These are phyloP conservation scores for Lizonia empirigonia DNA, from an alignment of 2,329 filamentous ascomycete genomes.

Conservation along the genomic window DNA sequence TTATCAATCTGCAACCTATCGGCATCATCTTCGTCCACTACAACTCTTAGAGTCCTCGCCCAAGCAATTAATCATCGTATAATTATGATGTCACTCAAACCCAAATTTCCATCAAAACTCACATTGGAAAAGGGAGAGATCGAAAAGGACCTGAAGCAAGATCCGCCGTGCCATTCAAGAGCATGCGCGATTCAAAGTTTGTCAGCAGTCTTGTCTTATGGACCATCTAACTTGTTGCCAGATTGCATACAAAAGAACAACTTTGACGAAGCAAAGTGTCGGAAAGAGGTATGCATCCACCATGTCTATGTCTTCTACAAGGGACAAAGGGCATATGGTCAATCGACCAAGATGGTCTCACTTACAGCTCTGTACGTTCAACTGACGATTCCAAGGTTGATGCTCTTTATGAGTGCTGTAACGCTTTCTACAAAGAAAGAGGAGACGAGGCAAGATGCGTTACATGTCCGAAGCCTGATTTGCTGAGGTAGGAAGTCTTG, in stretches of 20 bases:
- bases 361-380: not conserved
- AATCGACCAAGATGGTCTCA: not conserved
- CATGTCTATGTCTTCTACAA: not conserved
- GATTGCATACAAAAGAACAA: slow-evolving; percentile 84
- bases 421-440: slow-evolving; percentile 79
- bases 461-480: slow-evolving; percentile 82
- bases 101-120: not conserved
- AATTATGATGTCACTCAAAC: slow-evolving; percentile 34
- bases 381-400: slow-evolving; percentile 64
- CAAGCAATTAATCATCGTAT: slow-evolving; percentile 30
- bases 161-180: slow-evolving; percentile 83
- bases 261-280: slow-evolving; percentile 85
- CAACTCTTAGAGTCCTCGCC: not conserved
- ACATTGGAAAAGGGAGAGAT: slow-evolving; percentile 51
- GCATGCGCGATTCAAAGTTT: slow-evolving; percentile 91
- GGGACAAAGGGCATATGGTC: not conserved
- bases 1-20: not conserved
- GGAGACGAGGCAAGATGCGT: slow-evolving; percentile 77
- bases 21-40: not conserved
- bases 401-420: slow-evolving; percentile 91
- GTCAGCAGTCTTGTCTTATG: not conserved
- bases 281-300: slow-evolving; percentile 53
- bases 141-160: slow-evolving; percentile 72
- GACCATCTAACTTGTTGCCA: slow-evolving; percentile 44
- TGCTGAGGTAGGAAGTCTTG: slow-evolving; percentile 65